A percentile compares a stretch with the other conserved stretches of the same genome.
Conservation (phyloP, 352 stramenopile species). For the Phytophthora tubulina region DNA sequence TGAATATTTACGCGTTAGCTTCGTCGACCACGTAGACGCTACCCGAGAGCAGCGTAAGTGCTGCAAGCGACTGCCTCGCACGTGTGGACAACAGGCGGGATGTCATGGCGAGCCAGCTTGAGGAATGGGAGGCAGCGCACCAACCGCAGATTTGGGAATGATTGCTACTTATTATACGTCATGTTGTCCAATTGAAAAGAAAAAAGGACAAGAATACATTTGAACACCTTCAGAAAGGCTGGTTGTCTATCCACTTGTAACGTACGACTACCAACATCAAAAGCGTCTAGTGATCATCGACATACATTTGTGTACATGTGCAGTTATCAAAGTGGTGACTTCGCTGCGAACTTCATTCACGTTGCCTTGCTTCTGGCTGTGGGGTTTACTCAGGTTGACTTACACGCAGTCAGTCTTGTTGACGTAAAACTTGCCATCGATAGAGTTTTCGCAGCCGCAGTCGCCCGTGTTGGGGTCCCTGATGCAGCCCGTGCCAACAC, state of each 20-base stretch:
- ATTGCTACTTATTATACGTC: not conserved
- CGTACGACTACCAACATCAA: not conserved
- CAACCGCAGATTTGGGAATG: conserved; percentile 7
- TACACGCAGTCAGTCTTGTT: conserved; percentile 39
- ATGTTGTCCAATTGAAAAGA: conserved; percentile 6
- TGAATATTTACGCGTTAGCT: conserved; percentile 53
- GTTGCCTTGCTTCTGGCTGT: not conserved
- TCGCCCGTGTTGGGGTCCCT: conserved; percentile 29
- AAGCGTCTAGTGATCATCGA: no score
- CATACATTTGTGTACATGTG: no score
- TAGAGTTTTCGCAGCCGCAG: conserved; percentile 47
- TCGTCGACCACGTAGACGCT: conserved; percentile 54
- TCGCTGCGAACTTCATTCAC: not conserved
- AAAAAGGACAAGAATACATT: conserved; percentile 8
- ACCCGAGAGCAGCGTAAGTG: conserved; percentile 39
- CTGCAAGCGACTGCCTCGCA: conserved; percentile 28
- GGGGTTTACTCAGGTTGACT: conserved; percentile 5
- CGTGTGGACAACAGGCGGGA: conserved; percentile 30
- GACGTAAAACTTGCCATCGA: conserved; percentile 38
- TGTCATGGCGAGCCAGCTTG: conserved; percentile 6
- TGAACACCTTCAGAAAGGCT: not conserved
- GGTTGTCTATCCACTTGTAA: not conserved
- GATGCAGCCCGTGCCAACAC: conserved; percentile 44
- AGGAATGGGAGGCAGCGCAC: conserved; percentile 1
- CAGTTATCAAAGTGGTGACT: not conserved